Evolutionary conservation across 257 asterid genomes (phyloP), one percentile per base, ranked within the genome.

Genomic region (Solanum bukasovii): DNA sequence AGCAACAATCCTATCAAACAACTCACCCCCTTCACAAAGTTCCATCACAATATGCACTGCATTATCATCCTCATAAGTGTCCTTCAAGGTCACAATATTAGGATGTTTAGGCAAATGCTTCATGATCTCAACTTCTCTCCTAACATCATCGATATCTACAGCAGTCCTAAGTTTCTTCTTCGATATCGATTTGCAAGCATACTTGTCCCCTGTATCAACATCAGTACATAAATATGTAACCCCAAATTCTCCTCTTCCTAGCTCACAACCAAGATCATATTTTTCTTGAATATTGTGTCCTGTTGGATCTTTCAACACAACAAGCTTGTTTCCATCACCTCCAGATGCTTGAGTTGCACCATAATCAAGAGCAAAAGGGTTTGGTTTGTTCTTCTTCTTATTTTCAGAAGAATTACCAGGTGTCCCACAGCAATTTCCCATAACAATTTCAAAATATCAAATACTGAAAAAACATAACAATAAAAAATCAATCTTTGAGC

Each of bases 71-170:
- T 94, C 98, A 77, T 91, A 93, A 83, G 96, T 90, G 70, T 89
- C 93, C 92, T 89, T 93, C 90, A 94, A 90, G 88, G 87, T 92
- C 75, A 94, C 98, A 31, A 94, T 88, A 90, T 93, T 92, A 0
- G 95, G 94, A 86, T 93, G 96, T 89, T 90, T 92, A 79, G 96
- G 98, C 96, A 94, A 91, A 37, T 90, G 95, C 88, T 78, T 94
- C 98, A 94, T 94, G 88, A 94, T 94, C 94, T 92, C 93, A 87
- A 92, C 98, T 90, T 94, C 98, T 91, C 98, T 90, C 91, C 96
- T 93, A 74, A 94, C 98, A 88, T 94, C 98, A 61, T 94, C 98
- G 40, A 94, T 88, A 83, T 94, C 98, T 31, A 94, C 94, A 5
- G 93, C 92, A 40, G 96, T 94, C 87, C 92, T 94, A 75, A 94